These are phyloP conservation scores for Clavulina sp. DNA, from an alignment of 768 basidiomycete species.

Conservation along the genomic window DNA sequence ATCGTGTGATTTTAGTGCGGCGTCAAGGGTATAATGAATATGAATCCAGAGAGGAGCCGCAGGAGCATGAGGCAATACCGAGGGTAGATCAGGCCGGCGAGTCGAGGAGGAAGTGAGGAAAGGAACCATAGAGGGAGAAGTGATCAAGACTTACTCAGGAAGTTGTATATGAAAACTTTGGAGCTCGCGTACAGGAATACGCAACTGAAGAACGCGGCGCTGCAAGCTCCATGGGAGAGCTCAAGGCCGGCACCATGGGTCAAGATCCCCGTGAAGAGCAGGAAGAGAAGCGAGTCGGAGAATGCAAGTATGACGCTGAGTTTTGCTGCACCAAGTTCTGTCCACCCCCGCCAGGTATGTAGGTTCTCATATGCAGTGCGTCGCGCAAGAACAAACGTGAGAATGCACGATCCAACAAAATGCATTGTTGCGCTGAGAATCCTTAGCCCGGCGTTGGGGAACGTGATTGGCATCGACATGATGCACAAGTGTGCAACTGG, in stretches of 20 bases:
- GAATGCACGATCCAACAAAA: not conserved
- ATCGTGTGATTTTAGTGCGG: no score
- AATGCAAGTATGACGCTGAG: not conserved
- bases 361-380: not conserved
- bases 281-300: not conserved
- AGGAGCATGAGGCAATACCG: no score
- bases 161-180: not conserved
- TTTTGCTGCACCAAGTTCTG: not conserved
- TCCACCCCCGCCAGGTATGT: not conserved
- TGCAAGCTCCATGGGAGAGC: not conserved
- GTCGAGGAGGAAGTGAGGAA: not conserved
- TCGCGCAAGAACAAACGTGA: not conserved
- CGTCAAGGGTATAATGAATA: not conserved
- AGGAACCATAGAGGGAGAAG: not conserved
- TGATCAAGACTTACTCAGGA: not conserved
- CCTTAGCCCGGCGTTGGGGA: not conserved
- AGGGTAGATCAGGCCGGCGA: not conserved
- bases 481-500: no score
- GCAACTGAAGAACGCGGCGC: not conserved
- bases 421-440: not conserved
- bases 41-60: not conserved
- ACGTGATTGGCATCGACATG: not conserved
- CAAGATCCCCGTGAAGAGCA: not conserved
- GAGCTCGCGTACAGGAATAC: not conserved
- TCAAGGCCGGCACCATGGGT: not conserved